Conservation (phyloP, 441 rosid genomes). For the Macaranga tanarius region DNA sequence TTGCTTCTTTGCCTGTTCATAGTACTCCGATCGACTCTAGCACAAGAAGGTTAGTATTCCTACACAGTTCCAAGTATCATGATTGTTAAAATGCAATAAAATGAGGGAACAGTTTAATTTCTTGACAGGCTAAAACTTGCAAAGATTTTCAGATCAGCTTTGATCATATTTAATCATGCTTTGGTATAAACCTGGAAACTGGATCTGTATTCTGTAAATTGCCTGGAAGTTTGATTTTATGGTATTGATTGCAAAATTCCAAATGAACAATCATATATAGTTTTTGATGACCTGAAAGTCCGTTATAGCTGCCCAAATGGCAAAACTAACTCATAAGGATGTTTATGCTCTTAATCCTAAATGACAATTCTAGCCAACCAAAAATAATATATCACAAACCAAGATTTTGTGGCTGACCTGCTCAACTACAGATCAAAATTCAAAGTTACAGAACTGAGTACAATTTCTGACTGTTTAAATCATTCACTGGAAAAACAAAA, state of each 20-base stretch:
- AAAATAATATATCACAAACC: neutral
- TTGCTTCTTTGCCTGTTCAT: constrained; percentile 34
- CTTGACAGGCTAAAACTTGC: neutral
- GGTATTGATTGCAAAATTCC: constrained; percentile 1
- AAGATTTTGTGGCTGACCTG: neutral
- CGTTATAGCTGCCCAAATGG: neutral
- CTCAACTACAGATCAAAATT: neutral
- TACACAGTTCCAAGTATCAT: neutral
- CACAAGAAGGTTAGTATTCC: constrained; percentile 47
- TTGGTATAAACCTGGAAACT: neutral
- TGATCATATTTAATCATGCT: neutral
- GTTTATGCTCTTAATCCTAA: neutral
- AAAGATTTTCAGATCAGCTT: neutral
- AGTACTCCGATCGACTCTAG: constrained; percentile 36
- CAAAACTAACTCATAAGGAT: neutral
- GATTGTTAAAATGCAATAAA: neutral
- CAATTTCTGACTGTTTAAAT: neutral
- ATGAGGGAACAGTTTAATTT: neutral
- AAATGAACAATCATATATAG: neutral
- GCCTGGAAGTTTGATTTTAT: neutral
- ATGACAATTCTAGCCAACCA: constrained; percentile 8
- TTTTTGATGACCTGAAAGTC: neutral
- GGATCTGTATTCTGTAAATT: constrained; percentile 10
- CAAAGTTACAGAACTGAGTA: neutral
- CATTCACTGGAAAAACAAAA: constrained; percentile 8